phyloP scores from a whole-genome alignment of 805 yeast species.

The Candida maltosa region DNA sequence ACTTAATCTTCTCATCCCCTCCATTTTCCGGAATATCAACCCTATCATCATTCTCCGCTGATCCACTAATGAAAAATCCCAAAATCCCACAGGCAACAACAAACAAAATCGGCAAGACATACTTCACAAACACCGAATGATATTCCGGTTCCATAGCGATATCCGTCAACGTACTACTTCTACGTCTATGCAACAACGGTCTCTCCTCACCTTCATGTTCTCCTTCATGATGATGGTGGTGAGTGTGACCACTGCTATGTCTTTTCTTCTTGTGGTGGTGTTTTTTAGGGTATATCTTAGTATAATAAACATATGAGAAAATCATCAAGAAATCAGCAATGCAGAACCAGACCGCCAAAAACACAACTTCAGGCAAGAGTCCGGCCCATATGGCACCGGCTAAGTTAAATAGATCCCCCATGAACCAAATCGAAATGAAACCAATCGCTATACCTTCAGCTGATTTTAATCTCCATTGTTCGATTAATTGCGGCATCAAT shows the following conservation, averaged over 20 bases:
- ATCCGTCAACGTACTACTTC: constrained; percentile 52
- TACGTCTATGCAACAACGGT: constrained; percentile 28
- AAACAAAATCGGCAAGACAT: constrained; percentile 56
- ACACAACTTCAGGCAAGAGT: constrained; percentile 63
- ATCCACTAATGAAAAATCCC: constrained; percentile 55
- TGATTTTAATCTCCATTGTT: constrained; percentile 72
- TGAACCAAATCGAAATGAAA: constrained; percentile 65
- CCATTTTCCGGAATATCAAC: constrained; percentile 11
- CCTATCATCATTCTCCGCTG: constrained; percentile 16
- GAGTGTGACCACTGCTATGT: too few relatives aligned
- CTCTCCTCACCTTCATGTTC: constrained; percentile 3
- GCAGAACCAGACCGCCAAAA: constrained; percentile 75
- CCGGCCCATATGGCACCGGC: constrained; percentile 69
- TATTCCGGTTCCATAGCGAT: constrained; percentile 45
- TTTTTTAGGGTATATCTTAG: constrained; percentile 39
- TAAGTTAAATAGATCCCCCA: constrained; percentile 69
- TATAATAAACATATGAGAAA: constrained; percentile 56
- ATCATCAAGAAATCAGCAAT: constrained; percentile 64
- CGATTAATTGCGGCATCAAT: constrained; percentile 72
- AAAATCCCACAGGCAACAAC: constrained; percentile 60
- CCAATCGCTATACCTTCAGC: constrained; percentile 76
- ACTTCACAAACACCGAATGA: constrained; percentile 46
- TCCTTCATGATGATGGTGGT: constrained; percentile 11
- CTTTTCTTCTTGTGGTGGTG: constrained; percentile 17
- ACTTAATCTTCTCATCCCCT: constrained; percentile 18